Conservation (phyloP, 345 rosid genomes). For the Populus tremula region DNA sequence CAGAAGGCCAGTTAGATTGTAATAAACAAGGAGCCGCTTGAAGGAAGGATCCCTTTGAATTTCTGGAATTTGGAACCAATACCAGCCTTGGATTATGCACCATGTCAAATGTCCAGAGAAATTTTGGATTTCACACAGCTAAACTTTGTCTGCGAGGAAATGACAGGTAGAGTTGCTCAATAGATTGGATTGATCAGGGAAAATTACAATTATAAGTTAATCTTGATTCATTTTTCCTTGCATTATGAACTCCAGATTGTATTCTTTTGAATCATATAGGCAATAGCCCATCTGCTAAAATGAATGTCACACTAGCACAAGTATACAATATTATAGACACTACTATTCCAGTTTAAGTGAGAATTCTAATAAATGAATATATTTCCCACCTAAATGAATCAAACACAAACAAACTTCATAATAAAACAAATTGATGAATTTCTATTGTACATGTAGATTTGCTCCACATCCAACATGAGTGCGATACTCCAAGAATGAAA, state of each 20-base stretch:
- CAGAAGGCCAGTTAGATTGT: background rate
- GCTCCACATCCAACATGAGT: constrained; percentile 49
- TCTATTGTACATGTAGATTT: background rate
- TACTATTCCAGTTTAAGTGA: background rate
- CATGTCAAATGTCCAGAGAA: background rate
- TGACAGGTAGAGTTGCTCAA: background rate
- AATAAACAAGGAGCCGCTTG: background rate
- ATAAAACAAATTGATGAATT: background rate
- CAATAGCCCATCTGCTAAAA: no score
- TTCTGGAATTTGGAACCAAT: background rate
- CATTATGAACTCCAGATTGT: no score
- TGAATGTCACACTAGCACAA: no score
- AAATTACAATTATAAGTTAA: background rate
- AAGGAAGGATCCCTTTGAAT: background rate
- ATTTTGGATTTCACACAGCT: background rate
- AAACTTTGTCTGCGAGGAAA: background rate
- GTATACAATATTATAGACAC: no score
- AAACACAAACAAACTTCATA: background rate
- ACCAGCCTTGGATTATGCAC: background rate
- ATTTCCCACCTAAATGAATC: background rate
- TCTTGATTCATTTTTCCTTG: background rate
- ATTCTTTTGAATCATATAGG: no score
- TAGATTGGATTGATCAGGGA: background rate
- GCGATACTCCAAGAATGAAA: constrained; percentile 74
- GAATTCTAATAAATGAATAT: background rate